A percentile compares a stretch with the other conserved stretches of the same genome.
phyloP scores from a whole-genome alignment of 2,329 filamentous ascomycete species.

The Colletotrichum melonis region DNA sequence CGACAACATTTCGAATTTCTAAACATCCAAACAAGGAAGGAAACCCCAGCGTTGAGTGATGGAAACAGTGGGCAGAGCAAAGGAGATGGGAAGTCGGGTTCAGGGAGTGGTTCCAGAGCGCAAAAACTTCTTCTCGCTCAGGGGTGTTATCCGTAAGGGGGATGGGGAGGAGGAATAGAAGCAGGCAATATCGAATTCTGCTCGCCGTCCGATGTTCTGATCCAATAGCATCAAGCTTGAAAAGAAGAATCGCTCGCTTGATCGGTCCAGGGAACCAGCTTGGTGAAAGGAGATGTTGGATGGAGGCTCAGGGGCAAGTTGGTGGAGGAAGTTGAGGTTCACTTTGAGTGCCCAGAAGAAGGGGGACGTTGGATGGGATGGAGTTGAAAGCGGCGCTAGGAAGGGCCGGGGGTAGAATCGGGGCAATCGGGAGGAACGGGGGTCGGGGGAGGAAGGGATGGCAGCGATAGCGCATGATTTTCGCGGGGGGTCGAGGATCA shows the following conservation, averaged over 20 bases:
- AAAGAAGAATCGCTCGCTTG: not conserved
- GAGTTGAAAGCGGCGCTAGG: slow-evolving; percentile 17
- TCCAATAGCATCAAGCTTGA: slow-evolving; percentile 19
- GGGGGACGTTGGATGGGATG: slow-evolving; percentile 20
- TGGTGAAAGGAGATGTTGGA: slow-evolving; percentile 15
- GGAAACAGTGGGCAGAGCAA: slow-evolving; percentile 5
- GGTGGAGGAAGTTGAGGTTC: slow-evolving; percentile 34
- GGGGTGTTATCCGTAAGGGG: not conserved
- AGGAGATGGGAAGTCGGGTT: not conserved
- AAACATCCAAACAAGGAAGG: slow-evolving; percentile 9
- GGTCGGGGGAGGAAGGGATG: too few species aligned
- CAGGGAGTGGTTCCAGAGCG: not conserved
- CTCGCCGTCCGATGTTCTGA: slow-evolving; percentile 16
- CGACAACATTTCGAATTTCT: not conserved
- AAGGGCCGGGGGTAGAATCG: not conserved
- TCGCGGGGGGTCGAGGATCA: slow-evolving; percentile 31
- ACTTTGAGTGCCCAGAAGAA: slow-evolving; percentile 34
- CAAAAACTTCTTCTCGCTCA: slow-evolving; percentile 15
- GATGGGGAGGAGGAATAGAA: not conserved
- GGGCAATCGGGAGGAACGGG: too few species aligned
- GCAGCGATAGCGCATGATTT: slow-evolving; percentile 26
- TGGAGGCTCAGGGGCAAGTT: slow-evolving; percentile 27
- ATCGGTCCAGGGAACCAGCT: not conserved
- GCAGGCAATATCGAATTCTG: not conserved
- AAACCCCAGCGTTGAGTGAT: not conserved